Evolutionary conservation across 176 grass and related monocot genomes (phyloP).

Genomic region (Pontederia paniculata): DNA sequence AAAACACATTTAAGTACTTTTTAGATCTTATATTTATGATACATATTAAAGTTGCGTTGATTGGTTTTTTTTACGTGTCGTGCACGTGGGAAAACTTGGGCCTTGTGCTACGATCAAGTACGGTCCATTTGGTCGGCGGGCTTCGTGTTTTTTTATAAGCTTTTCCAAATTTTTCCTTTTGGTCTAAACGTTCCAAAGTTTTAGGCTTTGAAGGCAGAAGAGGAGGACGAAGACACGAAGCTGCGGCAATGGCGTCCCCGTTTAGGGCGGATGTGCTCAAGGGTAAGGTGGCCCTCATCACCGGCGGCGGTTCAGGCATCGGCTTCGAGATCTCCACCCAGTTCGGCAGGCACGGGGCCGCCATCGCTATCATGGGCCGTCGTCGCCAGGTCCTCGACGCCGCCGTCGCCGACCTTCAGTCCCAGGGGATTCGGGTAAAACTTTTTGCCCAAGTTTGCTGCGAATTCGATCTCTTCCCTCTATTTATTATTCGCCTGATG

Average conservation of each 20-base stretch:
- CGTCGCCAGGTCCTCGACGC: slow-evolving; percentile 69
- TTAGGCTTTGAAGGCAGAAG: not conserved
- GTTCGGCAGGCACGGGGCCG: slow-evolving; percentile 65
- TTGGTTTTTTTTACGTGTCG: too few species aligned
- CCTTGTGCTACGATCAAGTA: too few species aligned
- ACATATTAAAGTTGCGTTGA: too few species aligned
- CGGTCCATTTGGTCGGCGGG: too few species aligned
- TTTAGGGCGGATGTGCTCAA: slow-evolving; percentile 59
- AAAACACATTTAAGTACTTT: too few species aligned
- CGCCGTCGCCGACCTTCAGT: slow-evolving; percentile 50
- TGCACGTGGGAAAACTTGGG: too few species aligned
- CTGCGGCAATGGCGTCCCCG: slow-evolving; percentile 30
- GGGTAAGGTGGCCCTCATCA: slow-evolving; percentile 71
- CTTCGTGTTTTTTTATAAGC: too few species aligned
- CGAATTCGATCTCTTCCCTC: not conserved
- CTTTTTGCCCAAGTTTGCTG: not conserved
- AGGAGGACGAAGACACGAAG: not conserved
- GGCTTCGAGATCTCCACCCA: slow-evolving; percentile 73
- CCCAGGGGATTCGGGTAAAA: slow-evolving; percentile 50
- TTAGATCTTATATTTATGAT: too few species aligned
- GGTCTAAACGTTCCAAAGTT: too few species aligned
- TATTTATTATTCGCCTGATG: not conserved
- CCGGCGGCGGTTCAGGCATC: slow-evolving; percentile 78
- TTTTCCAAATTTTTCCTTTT: too few species aligned
- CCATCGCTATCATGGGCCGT: slow-evolving; percentile 77